These are phyloP conservation scores for Backusella parvicylindrica DNA, from an alignment of 192 early-diverging fungal genomes.

Conservation along the genomic window DNA sequence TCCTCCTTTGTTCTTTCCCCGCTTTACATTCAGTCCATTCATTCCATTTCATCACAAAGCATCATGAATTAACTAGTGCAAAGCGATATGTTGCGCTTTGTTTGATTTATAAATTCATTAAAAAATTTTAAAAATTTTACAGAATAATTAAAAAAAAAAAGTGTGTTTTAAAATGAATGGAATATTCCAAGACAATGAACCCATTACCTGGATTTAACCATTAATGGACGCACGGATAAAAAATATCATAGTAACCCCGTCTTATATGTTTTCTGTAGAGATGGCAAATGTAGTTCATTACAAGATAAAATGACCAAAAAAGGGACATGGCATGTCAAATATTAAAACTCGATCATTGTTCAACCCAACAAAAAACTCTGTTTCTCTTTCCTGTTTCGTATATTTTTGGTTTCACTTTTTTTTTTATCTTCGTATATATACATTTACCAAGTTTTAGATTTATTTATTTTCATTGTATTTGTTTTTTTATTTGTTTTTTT, in stretches of 20 bases:
- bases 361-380: background rate
- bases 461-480: background rate
- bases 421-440: background rate
- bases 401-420: background rate
- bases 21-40: too few species aligned
- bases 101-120: too few species aligned
- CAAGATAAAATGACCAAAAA: background rate
- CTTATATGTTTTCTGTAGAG: background rate
- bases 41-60: too few species aligned
- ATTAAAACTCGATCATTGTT: background rate
- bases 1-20: too few species aligned
- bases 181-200: background rate
- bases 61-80: too few species aligned
- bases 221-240: too few species aligned
- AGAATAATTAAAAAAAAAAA: too few species aligned
- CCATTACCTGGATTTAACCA: background rate
- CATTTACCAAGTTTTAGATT: background rate
- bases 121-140: too few species aligned
- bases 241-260: background rate
- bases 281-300: background rate
- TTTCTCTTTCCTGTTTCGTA: slow-evolving; percentile 1
- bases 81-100: too few species aligned
- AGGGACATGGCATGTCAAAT: background rate
- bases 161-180: too few species aligned
- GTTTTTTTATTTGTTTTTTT: too few species aligned